A percentile compares a stretch with the other conserved stretches of the same genome.
These are phyloP conservation scores for Apiospora phragmitis DNA, from an alignment of 2,329 filamentous ascomycete genomes.

Conservation along the genomic window DNA sequence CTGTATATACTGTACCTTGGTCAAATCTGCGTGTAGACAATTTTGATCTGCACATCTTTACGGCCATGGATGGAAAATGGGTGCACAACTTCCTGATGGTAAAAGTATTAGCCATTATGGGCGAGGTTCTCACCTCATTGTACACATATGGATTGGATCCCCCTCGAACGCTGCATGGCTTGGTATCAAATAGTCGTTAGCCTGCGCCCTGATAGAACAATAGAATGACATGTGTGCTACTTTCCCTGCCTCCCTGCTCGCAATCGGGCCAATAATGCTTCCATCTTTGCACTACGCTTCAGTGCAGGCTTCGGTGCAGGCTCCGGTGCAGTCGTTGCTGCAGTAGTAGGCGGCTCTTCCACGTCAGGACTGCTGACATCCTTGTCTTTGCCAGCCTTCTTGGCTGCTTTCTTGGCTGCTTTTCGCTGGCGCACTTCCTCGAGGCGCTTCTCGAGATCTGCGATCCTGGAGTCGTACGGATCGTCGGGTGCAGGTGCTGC, in stretches of 20 bases:
- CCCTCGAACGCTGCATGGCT: conserved; percentile 20
- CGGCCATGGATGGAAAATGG: background rate
- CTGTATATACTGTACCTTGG: background rate
- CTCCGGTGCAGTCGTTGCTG: conserved; percentile 14
- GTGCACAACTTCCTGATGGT: background rate
- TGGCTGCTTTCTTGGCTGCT: conserved; percentile 40
- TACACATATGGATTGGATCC: background rate
- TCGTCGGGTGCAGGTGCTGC: conserved; percentile 35
- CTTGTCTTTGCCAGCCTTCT: conserved; percentile 33
- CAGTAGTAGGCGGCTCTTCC: background rate
- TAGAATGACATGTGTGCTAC: conserved; percentile 2
- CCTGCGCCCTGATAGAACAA: background rate
- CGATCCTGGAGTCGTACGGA: conserved; percentile 39
- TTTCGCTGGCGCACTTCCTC: conserved; percentile 35
- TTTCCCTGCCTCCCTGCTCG: background rate
- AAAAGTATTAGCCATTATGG: background rate
- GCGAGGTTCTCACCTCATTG: background rate
- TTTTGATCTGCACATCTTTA: background rate
- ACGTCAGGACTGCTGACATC: background rate
- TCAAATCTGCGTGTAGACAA: background rate
- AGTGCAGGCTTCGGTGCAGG: conserved; percentile 13
- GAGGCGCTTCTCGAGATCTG: conserved; percentile 44
- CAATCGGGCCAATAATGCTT: background rate
- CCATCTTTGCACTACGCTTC: background rate
- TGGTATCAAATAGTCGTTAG: conserved; percentile 15